Evolutionary conservation across 768 basidiomycete species (phyloP).

Genomic region (Mycena rebaudengoi): DNA sequence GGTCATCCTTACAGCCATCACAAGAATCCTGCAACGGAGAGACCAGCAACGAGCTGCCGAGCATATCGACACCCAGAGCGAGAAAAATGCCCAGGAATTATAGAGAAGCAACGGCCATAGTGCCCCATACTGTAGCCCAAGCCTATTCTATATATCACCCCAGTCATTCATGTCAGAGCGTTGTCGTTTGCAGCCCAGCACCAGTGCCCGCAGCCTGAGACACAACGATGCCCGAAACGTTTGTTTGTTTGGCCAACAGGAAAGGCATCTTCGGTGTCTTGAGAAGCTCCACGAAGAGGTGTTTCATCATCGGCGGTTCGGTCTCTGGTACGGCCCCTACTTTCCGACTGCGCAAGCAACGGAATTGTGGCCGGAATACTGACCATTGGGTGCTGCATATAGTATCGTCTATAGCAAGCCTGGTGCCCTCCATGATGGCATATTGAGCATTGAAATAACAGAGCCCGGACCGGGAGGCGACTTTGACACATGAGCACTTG

Average conservation of each 20-base stretch:
- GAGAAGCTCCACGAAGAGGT: conserved; percentile 17
- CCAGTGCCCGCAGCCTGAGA: conserved; percentile 83
- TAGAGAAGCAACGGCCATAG: neutral
- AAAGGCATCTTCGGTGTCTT: conserved; percentile 30
- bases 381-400: conserved; percentile 65
- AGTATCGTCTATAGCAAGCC: conserved; percentile 76
- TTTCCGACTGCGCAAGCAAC: conserved; percentile 19
- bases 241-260: conserved; percentile 21
- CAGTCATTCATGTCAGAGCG: neutral
- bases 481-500: conserved; percentile 45
- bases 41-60: conserved; percentile 10
- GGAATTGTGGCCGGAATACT: conserved; percentile 48
- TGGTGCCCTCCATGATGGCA: conserved; percentile 88
- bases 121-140: no score
- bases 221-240: conserved; percentile 70
- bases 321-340: conserved; percentile 24
- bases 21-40: conserved; percentile 15
- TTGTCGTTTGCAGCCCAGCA: conserved; percentile 67
- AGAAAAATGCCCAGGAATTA: neutral
- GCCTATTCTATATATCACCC: neutral
- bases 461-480: conserved; percentile 76
- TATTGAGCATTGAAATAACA: conserved; percentile 78
- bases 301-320: conserved; percentile 36
- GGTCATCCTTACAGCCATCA: conserved; percentile 35
- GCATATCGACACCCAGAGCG: neutral